These are phyloP conservation scores for Kwoniella shandongensis DNA, from an alignment of 768 basidiomycete species.

Conservation along the genomic window DNA sequence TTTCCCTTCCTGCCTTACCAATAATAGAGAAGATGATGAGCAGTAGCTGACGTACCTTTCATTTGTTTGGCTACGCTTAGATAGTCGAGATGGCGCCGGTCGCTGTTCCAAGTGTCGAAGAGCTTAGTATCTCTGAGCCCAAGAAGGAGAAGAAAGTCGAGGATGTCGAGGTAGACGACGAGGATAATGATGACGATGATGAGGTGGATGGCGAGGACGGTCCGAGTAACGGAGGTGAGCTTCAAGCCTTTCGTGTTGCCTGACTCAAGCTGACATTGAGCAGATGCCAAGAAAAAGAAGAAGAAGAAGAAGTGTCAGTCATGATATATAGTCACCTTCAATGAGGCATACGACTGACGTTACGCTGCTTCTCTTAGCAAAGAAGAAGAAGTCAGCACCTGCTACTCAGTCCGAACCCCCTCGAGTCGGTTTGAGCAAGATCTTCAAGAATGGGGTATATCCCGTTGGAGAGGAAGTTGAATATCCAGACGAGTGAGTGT, in stretches of 20 bases:
- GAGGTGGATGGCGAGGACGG: constrained; percentile 26
- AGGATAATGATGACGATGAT: constrained; percentile 25
- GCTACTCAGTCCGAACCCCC: constrained; percentile 81
- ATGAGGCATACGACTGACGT: not conserved
- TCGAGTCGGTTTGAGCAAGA: constrained; percentile 78
- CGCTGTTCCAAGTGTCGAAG: constrained; percentile 16
- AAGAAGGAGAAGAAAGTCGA: constrained; percentile 14
- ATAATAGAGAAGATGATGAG: too few species aligned
- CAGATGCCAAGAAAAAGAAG: constrained; percentile 77
- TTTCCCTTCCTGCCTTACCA: not conserved
- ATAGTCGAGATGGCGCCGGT: constrained; percentile 12
- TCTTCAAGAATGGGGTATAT: constrained; percentile 81
- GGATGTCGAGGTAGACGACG: constrained; percentile 9
- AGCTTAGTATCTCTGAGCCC: constrained; percentile 20
- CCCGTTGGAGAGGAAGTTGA: constrained; percentile 89
- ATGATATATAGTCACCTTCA: not conserved
- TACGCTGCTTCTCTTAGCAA: constrained; percentile 52
- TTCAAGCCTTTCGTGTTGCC: not conserved
- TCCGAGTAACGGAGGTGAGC: constrained; percentile 6
- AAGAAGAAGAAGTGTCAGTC: constrained; percentile 76
- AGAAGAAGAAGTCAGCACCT: constrained; percentile 61
- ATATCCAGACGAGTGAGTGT: constrained; percentile 84
- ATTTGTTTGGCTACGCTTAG: not conserved
- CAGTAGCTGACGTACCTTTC: too few species aligned
- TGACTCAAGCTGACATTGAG: not conserved